Evolutionary conservation across 1,284 basidiomycete species (phyloP).

Genomic region (Ustanciosporium gigantosporum): DNA sequence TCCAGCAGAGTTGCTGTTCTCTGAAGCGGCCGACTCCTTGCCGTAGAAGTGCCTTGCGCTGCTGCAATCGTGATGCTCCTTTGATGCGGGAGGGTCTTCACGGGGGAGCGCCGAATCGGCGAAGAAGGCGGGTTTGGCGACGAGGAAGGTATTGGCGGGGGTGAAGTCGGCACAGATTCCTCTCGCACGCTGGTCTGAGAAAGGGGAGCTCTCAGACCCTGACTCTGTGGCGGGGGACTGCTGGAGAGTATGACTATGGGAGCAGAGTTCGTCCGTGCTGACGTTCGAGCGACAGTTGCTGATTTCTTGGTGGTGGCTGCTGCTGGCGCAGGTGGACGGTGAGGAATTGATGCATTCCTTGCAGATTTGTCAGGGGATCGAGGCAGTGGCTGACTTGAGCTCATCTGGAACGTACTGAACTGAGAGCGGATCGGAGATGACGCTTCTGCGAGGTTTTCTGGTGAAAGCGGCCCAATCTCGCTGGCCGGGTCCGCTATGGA

Average conservation of each 20-base stretch:
- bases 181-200: too few species aligned
- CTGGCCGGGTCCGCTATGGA: conserved; percentile 19
- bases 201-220: too few species aligned
- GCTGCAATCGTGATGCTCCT: not conserved
- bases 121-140: not conserved
- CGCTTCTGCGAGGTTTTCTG: conserved; percentile 1
- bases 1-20: conserved; percentile 18
- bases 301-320: too few species aligned
- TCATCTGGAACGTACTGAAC: conserved; percentile 7
- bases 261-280: conserved; percentile 3
- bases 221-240: conserved; percentile 20
- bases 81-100: not conserved
- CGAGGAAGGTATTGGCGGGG: not conserved
- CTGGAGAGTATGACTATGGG: conserved; percentile 33
- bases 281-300: too few species aligned
- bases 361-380: not conserved
- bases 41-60: not conserved
- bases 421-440: conserved; percentile 31
- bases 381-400: conserved; percentile 15
- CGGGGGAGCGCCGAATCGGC: not conserved
- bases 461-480: too few species aligned
- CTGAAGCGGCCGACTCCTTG: not conserved
- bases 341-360: not conserved
- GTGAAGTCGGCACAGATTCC: not conserved
- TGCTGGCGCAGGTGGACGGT: not conserved